Evolutionary conservation across 2,329 filamentous ascomycete species (phyloP), one percentile per base, ranked within the genome.

Genomic region (Orbilia oligospora): DNA sequence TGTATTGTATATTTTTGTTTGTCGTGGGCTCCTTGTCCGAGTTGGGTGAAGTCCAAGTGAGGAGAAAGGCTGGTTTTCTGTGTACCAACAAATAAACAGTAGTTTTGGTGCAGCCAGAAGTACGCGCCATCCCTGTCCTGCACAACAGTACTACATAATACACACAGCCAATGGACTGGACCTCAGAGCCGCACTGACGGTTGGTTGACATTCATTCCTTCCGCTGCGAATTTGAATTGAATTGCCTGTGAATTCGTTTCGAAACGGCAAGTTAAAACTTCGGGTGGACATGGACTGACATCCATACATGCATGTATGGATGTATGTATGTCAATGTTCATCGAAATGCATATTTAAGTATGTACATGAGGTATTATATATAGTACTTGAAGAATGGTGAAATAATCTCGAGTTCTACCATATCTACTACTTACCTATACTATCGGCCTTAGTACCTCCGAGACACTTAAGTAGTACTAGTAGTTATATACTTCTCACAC

Each of bases 1-100:
- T 41, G 53, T 16, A 20, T 46, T 41, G 53, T 16, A 3, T 58
- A 30, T 53, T 68, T 76, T 66, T 65, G 49, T 65, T 70, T 76
- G 72, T 61, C 27, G 18, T 27, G 48, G 41, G 58, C 38, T 65
- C 58, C 69, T 27, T 41, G 33, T 49, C 27, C 20, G 58, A n/a
- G 9, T 44, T 44, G 58, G 18, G n/a, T 24, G 18, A n/a, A 9
- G 9, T 46, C 10, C 22, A 16, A n/a, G 44, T 38, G 33, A 64
- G 24, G 33, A 64, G 58, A 16, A 14, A 9, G 16, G 9, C 18
- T 24, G 30, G 38, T 41, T 41, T 41, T 30, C 55, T 71, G 71
- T 75, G 61, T 73, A 73, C 71, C 64, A 77, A 67, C 72, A 77
- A 77, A 77, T 77, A 77, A 77, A 77, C 72, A 77, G 72, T 61